These are phyloP conservation scores for Cystobasidium sp. DNA, from an alignment of 1,284 basidiomycete genomes.

Conservation along the genomic window DNA sequence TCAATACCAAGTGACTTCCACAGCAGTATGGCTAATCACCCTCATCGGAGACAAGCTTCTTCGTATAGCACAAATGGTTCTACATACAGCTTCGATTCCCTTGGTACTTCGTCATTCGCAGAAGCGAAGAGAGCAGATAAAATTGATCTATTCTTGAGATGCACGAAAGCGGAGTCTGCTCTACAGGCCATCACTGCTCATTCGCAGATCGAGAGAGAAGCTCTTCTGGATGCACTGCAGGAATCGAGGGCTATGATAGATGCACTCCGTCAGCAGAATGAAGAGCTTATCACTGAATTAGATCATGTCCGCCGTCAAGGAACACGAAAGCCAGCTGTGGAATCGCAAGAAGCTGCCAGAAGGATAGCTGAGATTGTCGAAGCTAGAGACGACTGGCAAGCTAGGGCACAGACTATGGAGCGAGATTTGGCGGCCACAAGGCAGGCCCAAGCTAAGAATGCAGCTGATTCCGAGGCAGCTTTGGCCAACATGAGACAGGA, in stretches of 20 bases:
- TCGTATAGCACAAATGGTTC: constrained; percentile 10
- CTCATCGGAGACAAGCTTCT: constrained; percentile 11
- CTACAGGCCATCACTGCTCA: constrained; percentile 37
- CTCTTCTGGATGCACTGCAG: constrained; percentile 37
- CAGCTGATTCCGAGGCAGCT: not conserved
- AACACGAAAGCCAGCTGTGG: not conserved
- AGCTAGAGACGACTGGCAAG: constrained; percentile 39
- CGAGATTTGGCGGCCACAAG: constrained; percentile 5
- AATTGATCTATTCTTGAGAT: constrained; percentile 41
- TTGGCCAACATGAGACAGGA: constrained; percentile 7
- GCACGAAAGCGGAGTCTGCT: constrained; percentile 35
- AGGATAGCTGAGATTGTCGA: constrained; percentile 35
- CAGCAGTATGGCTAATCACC: constrained; percentile 1
- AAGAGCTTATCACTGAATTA: constrained; percentile 21
- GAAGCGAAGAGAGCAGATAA: constrained; percentile 39
- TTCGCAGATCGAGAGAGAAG: constrained; percentile 31
- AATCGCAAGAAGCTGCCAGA: constrained; percentile 32
- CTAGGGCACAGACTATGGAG: constrained; percentile 27
- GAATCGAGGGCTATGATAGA: constrained; percentile 25
- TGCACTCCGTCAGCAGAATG: constrained; percentile 32
- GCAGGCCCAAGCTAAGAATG: not conserved
- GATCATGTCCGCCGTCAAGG: constrained; percentile 14
- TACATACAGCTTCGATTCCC: constrained; percentile 11
- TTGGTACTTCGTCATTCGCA: constrained; percentile 7
- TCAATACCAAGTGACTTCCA: constrained; percentile 24